These are phyloP conservation scores for Auriscalpium vulgare DNA, from an alignment of 768 basidiomycete genomes.

Conservation along the genomic window DNA sequence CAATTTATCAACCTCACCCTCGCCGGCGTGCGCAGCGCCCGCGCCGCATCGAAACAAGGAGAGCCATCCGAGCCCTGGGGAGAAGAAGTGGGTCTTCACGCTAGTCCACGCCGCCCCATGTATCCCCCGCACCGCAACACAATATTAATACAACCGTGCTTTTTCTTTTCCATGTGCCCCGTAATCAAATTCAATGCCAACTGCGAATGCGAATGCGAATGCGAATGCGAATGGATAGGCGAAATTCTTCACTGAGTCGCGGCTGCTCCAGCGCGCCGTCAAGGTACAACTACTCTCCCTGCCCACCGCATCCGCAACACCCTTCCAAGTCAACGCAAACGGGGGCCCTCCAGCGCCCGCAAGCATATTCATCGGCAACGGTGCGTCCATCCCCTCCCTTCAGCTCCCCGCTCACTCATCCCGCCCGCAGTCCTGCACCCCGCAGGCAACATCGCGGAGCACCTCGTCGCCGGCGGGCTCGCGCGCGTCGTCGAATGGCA, in stretches of 20 bases:
- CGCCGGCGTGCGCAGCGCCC: conserved; percentile 74
- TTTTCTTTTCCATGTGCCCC: background rate
- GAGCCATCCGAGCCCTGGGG: conserved; percentile 78
- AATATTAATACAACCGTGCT: background rate
- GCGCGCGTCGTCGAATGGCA: conserved; percentile 97
- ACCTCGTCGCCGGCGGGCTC: conserved; percentile 74
- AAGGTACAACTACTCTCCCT: conserved; percentile 73
- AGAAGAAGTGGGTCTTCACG: conserved; percentile 63
- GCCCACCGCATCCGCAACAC: conserved; percentile 69
- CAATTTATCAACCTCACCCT: conserved; percentile 83
- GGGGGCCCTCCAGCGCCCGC: conserved; percentile 54
- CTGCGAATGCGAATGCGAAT: no score
- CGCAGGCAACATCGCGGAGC: conserved; percentile 89
- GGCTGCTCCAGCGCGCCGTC: conserved; percentile 72
- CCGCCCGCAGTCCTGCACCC: conserved; percentile 68
- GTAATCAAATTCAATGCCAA: no score
- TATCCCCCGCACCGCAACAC: background rate
- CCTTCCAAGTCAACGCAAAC: conserved; percentile 60
- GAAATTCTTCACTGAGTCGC: conserved; percentile 88
- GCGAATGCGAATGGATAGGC: conserved; percentile 40
- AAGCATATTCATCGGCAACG: conserved; percentile 84
- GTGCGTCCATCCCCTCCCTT: conserved; percentile 29
- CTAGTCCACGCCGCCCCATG: background rate
- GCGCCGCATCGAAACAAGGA: conserved; percentile 60
- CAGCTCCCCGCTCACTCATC: background rate